Conservation (phyloP, 352 stramenopile genomes). For the Pythium dissimile region DNA sequence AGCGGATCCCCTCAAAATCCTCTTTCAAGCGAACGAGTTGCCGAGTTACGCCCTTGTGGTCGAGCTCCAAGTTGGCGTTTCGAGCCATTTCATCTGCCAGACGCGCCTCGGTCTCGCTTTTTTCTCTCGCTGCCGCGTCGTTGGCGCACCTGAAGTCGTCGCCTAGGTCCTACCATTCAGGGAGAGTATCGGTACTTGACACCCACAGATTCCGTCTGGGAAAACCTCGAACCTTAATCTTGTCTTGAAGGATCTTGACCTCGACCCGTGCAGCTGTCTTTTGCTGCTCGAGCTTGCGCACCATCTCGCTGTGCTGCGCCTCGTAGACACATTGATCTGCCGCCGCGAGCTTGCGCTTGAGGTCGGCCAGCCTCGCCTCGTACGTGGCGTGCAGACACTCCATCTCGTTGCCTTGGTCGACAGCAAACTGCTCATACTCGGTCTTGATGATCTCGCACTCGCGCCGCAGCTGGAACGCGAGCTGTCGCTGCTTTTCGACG, state of each 20-base stretch:
- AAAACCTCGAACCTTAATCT: slow-evolving; percentile 39
- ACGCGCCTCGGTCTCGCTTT: slow-evolving; percentile 35
- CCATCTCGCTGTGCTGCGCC: slow-evolving; percentile 32
- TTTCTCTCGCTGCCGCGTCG: slow-evolving; percentile 35
- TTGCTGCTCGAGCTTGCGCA: slow-evolving; percentile 57
- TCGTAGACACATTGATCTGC: slow-evolving; percentile 40
- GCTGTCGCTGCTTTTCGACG: slow-evolving; percentile 65
- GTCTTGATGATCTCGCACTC: slow-evolving; percentile 82
- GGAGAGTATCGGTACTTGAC: background rate
- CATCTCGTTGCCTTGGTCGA: slow-evolving; percentile 77
- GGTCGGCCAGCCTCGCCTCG: slow-evolving; percentile 47
- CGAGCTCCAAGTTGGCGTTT: slow-evolving; percentile 47
- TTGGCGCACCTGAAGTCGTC: slow-evolving; percentile 41
- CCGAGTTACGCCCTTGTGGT: slow-evolving; percentile 45
- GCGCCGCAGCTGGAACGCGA: slow-evolving; percentile 59
- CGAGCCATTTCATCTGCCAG: slow-evolving; percentile 46
- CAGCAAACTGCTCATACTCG: slow-evolving; percentile 81
- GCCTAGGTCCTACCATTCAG: slow-evolving; percentile 50
- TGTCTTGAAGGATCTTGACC: slow-evolving; percentile 55
- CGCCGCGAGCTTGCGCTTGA: slow-evolving; percentile 47
- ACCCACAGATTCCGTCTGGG: background rate
- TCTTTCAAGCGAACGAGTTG: slow-evolving; percentile 44
- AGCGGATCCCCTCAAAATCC: slow-evolving; percentile 42
- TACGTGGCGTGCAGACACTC: slow-evolving; percentile 72
- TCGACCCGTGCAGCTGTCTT: slow-evolving; percentile 46